Conservation (phyloP, 768 basidiomycete species). For the Cystobasidium onofrii region DNA sequence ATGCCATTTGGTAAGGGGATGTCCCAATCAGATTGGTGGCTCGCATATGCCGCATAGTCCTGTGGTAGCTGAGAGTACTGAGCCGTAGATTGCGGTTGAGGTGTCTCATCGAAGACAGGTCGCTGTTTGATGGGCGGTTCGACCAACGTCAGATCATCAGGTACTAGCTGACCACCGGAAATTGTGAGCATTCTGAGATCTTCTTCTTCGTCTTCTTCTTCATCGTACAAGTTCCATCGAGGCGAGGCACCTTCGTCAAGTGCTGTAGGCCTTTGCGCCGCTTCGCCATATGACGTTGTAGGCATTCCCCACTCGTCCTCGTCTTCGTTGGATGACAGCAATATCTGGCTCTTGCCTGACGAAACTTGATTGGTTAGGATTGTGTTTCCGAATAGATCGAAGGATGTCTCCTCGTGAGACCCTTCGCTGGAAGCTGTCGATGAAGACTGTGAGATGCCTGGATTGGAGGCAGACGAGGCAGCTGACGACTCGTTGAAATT, state of each 20-base stretch:
- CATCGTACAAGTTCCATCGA: conserved; percentile 19
- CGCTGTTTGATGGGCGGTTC: conserved; percentile 16
- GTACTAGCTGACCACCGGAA: conserved; percentile 12
- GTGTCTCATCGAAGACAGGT: conserved; percentile 24
- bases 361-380: neutral
- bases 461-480: neutral
- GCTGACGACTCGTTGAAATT: conserved; percentile 10
- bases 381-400: neutral
- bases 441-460: conserved; percentile 17
- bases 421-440: conserved; percentile 31
- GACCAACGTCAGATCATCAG: conserved; percentile 19
- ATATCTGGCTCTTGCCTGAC: conserved; percentile 17
- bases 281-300: neutral
- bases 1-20: neutral
- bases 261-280: neutral
- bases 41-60: neutral
- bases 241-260: neutral
- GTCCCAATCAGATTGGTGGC: neutral
- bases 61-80: conserved; percentile 28
- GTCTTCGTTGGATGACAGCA: conserved; percentile 14
- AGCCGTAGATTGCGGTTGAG: conserved; percentile 25
- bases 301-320: conserved; percentile 31
- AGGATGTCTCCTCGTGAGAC: neutral
- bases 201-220: conserved; percentile 19
- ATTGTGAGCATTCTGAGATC: conserved; percentile 4